Conservation (phyloP, 768 basidiomycete genomes). For the Albatrellus ellisii region DNA sequence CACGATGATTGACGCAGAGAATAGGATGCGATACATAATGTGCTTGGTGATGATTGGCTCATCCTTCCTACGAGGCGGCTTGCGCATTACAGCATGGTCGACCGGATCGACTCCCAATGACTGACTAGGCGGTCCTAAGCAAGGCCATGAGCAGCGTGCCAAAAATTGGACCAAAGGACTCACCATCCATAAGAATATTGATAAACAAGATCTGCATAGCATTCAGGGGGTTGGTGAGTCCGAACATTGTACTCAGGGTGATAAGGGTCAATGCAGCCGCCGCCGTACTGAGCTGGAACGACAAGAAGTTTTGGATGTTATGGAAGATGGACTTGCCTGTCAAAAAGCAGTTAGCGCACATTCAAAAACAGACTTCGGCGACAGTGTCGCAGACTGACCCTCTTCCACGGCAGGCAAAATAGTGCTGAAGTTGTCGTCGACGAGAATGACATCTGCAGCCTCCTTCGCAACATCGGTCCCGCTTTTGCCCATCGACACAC, state of each 20-base stretch:
- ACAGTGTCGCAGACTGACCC: conserved; percentile 33
- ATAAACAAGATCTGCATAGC: conserved; percentile 99
- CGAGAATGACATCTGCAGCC: conserved; percentile 92
- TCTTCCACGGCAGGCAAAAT: conserved; percentile 92
- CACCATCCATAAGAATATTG: conserved; percentile 97
- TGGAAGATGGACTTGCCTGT: conserved; percentile 94
- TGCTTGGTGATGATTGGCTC: conserved; percentile 73
- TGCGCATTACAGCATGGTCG: conserved; percentile 83
- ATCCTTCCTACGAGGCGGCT: conserved; percentile 86
- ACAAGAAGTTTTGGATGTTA: conserved; percentile 96
- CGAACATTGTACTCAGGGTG: conserved; percentile 84
- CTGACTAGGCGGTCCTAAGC: conserved; percentile 81
- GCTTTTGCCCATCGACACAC: conserved; percentile 94
- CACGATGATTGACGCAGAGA: conserved; percentile 88
- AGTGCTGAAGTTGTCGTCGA: conserved; percentile 94
- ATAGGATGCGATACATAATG: conserved; percentile 71
- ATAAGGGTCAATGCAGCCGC: conserved; percentile 92
- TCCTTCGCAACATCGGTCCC: conserved; percentile 99
- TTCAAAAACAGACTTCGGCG: neutral
- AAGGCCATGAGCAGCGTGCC: neutral
- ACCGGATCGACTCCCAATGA: conserved; percentile 96
- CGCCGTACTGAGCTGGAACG: conserved; percentile 97
- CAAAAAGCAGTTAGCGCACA: conserved; percentile 9
- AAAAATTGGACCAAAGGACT: conserved; percentile 12
- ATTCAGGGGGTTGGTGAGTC: conserved; percentile 85